Evolutionary conservation across 768 basidiomycete genomes (phyloP).

Genomic region (Harrya chromipes): DNA sequence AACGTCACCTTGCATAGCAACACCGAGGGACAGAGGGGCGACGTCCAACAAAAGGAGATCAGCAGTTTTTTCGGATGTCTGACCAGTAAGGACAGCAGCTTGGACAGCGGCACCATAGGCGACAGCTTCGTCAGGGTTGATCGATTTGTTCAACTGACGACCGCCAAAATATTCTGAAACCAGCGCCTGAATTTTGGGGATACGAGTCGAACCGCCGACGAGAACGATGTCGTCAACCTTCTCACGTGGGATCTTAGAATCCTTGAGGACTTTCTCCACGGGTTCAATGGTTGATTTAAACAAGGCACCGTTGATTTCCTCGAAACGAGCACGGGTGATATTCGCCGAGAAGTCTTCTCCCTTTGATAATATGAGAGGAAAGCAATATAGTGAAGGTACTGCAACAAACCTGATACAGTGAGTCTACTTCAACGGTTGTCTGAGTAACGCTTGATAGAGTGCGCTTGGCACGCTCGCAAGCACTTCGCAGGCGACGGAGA

Average conservation of each 20-base stretch:
- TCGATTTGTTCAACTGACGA: slow-evolving; percentile 98
- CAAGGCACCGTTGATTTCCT: slow-evolving; percentile 93
- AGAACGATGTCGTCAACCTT: slow-evolving; percentile 99
- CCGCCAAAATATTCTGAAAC: slow-evolving; percentile 99
- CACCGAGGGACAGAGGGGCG: slow-evolving; percentile 96
- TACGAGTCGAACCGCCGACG: slow-evolving; percentile 99
- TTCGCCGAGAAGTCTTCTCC: slow-evolving; percentile 98
- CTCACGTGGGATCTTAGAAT: slow-evolving; percentile 95
- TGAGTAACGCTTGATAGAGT: slow-evolving; percentile 97
- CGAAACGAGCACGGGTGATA: slow-evolving; percentile 99
- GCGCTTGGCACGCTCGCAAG: slow-evolving; percentile 99
- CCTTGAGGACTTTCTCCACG: slow-evolving; percentile 98
- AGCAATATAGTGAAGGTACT: background rate
- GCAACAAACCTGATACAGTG: slow-evolving; percentile 78
- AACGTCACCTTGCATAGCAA: slow-evolving; percentile 99
- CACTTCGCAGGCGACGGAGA: slow-evolving; percentile 90
- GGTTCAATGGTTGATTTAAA: slow-evolving; percentile 99
- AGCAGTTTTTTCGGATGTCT: slow-evolving; percentile 98
- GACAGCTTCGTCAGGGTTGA: slow-evolving; percentile 99
- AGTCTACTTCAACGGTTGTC: slow-evolving; percentile 99
- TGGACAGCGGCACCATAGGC: slow-evolving; percentile 99
- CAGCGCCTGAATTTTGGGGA: slow-evolving; percentile 97
- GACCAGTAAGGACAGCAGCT: slow-evolving; percentile 97
- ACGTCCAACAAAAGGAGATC: slow-evolving; percentile 98
- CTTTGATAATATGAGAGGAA: slow-evolving; percentile 35